phyloP scores from a whole-genome alignment of 2,329 filamentous ascomycete genomes.

The Taxawa tesnikishii region DNA sequence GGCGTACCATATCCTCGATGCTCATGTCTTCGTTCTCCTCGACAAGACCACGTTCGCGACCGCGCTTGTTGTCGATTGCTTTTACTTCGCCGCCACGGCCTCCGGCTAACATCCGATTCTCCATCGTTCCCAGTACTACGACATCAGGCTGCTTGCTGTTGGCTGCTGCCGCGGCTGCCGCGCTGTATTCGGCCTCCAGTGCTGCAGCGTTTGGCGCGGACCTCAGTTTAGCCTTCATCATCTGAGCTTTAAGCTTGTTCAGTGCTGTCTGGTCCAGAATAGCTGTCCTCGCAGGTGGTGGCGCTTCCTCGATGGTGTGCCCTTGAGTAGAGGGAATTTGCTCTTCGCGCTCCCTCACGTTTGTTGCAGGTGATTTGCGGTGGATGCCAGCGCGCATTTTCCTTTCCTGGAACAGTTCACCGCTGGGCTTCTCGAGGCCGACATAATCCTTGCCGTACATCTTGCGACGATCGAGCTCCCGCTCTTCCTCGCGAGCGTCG shows the following conservation, averaged over 20 bases:
- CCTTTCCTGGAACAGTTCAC: slow-evolving; percentile 72
- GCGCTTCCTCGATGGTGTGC: slow-evolving; percentile 43
- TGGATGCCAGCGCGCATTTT: slow-evolving; percentile 46
- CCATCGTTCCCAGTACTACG: slow-evolving; percentile 75
- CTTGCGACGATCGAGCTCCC: slow-evolving; percentile 72
- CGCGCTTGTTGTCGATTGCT: slow-evolving; percentile 64
- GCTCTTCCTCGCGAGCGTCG: slow-evolving; percentile 81
- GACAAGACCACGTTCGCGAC: slow-evolving; percentile 71
- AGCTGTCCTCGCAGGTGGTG: slow-evolving; percentile 34
- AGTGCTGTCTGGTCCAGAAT: slow-evolving; percentile 63
- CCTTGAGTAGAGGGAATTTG: no score
- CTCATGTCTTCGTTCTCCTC: slow-evolving; percentile 91
- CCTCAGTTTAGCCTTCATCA: slow-evolving; percentile 90
- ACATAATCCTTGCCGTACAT: slow-evolving; percentile 78
- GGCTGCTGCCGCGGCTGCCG: slow-evolving; percentile 48
- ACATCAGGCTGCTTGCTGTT: slow-evolving; percentile 49
- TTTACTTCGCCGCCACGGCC: slow-evolving; percentile 62
- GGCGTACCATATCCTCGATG: slow-evolving; percentile 92
- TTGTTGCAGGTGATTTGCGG: slow-evolving; percentile 21
- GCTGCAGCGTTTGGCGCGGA: slow-evolving; percentile 61
- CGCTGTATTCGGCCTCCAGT: slow-evolving; percentile 78
- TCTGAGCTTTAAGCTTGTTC: slow-evolving; percentile 81
- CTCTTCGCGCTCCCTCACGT: slow-evolving; percentile 16
- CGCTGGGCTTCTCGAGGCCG: slow-evolving; percentile 74
- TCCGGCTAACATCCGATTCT: slow-evolving; percentile 82